phyloP scores from a whole-genome alignment of 1,139 yeast genomes.

The Debaryomyces psychrophilus region DNA sequence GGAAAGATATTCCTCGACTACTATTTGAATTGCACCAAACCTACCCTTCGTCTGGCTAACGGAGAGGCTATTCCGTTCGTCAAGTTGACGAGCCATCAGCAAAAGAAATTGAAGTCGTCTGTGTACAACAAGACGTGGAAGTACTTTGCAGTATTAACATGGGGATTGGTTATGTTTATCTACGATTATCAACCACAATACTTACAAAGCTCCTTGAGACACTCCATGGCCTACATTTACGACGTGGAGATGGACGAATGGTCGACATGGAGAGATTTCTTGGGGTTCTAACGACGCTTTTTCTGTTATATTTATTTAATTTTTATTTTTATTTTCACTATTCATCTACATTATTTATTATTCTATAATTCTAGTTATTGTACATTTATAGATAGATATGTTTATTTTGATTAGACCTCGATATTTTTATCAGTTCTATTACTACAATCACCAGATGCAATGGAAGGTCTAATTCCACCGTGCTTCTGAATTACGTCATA shows the following conservation, averaged over 20 bases:
- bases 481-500: no score
- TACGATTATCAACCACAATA: conserved; percentile 66
- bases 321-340: neutral
- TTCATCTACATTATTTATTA: conserved; percentile 3
- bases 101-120: conserved; percentile 34
- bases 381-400: conserved; percentile 1
- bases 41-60: conserved; percentile 29
- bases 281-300: conserved; percentile 29
- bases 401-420: neutral
- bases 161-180: conserved; percentile 78
- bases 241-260: conserved; percentile 53
- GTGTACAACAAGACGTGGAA: conserved; percentile 60
- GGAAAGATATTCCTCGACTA: conserved; percentile 51
- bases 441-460: no score
- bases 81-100: conserved; percentile 36
- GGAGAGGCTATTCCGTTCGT: conserved; percentile 29
- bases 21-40: conserved; percentile 41
- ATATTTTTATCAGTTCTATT: neutral
- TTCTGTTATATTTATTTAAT: neutral
- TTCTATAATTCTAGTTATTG: neutral
- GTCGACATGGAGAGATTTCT: conserved; percentile 47
- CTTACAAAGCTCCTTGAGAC: conserved; percentile 68
- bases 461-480: no score
- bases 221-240: conserved; percentile 73
- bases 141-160: conserved; percentile 64